Percentiles rank a stretch among this genome's conserved stretches.
Conservation (phyloP, 805 yeast genomes). For the Saccharomycopsis schoenii region DNA sequence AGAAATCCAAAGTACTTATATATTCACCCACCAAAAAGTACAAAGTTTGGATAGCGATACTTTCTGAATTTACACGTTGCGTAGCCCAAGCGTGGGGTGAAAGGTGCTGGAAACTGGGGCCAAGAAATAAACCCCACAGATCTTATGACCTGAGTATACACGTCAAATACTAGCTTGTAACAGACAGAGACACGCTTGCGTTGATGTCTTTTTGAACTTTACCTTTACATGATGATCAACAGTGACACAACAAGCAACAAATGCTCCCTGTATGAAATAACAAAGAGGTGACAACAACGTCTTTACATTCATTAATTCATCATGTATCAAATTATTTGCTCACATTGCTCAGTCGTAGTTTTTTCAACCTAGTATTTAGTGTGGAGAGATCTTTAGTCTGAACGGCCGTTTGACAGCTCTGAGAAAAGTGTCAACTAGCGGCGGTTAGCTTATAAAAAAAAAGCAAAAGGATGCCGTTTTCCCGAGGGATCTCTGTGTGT, state of each 20-base stretch:
- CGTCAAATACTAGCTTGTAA: neutral
- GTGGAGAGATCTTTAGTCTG: neutral
- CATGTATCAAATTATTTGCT: too few relatives aligned
- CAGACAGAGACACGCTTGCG: neutral
- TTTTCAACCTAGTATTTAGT: too few relatives aligned
- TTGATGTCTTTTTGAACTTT: neutral
- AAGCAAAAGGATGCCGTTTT: neutral
- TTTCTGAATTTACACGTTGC: neutral
- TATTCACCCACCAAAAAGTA: too few relatives aligned
- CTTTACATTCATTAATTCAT: too few relatives aligned
- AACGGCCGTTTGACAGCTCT: neutral
- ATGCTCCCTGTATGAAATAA: too few relatives aligned
- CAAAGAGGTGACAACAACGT: too few relatives aligned
- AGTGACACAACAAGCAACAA: too few relatives aligned
- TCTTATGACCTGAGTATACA: neutral
- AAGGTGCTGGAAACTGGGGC: neutral
- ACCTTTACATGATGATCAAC: too few relatives aligned
- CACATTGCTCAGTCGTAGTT: too few relatives aligned
- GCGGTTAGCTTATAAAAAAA: neutral
- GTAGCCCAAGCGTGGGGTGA: neutral
- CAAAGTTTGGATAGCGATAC: too few relatives aligned
- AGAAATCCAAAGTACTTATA: too few relatives aligned
- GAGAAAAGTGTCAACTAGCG: too few relatives aligned
- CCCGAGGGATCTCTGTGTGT: neutral
- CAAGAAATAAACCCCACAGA: neutral